Base-by-base conservation (phyloP, 1,284 basidiomycete genomes). In the Crucibulum cyathiforme region DNA sequence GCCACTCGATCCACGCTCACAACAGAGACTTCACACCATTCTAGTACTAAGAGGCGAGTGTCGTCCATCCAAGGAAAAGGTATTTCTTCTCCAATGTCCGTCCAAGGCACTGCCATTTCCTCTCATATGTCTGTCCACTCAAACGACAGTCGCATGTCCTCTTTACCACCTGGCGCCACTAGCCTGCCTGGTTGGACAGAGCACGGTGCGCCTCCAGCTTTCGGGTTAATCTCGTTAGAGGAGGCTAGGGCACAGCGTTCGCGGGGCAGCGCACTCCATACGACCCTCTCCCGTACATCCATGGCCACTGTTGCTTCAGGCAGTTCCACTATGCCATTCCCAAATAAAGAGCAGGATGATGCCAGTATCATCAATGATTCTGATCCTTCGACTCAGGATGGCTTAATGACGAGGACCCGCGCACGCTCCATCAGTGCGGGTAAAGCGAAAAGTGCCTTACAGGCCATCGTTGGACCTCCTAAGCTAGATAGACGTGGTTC, bases 161-260 rank as follows among this genome's bases (percentile, higher is more conserved):
- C 49, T 53, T 36, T 56, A 60, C 67, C 74, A 8, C 76, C 74
- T 45, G 77, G 71, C 57, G 59, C 66, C 24, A 73, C 70, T 45
- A 75, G 69, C 50, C 69, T 79, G 43, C 74, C 77, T 65, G 77
- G 75, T 60, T 87, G 84, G 83, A 77, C 74, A 43, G 86, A 86
- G 52, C 79, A 77, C 31, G 68, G 74, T 34, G 71, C 75, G 10
- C 73, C 82, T 7, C 81, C 85, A 31, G 75, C 83, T 13, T 87
- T 91, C 65, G 80, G 84, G 45, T 81, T 93, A 37, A 92, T 93
- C 54, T 85, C 90, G 7, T 78, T 92, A 51, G 88, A 92, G 69
- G 89, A 93, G 74, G 91, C 91, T 3, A 85, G 90, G 66, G 87
- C 87, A 12, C 85, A 86, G 78, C 85, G 80, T 71, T 78, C 84